These are phyloP conservation scores for Colletotrichum coccodes DNA, from an alignment of 2,329 filamentous ascomycete genomes.

Conservation along the genomic window DNA sequence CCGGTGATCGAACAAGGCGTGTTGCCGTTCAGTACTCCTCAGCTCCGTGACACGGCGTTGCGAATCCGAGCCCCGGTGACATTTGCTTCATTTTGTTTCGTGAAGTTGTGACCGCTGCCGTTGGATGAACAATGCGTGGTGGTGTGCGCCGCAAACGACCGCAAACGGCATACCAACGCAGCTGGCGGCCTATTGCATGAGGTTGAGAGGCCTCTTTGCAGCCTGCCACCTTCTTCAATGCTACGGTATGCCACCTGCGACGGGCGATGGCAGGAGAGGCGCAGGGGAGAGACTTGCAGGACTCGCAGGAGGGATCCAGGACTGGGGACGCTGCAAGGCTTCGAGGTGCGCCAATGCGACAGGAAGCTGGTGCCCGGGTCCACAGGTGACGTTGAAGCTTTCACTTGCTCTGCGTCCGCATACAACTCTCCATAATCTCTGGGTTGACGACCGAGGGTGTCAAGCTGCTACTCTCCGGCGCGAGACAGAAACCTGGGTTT, in stretches of 20 bases:
- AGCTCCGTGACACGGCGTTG: background rate
- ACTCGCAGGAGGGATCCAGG: slow-evolving; percentile 1
- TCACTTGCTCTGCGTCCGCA: background rate
- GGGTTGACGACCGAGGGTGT: background rate
- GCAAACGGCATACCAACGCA: slow-evolving; percentile 2
- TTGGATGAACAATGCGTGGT: background rate
- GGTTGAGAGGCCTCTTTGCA: background rate
- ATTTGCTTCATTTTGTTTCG: background rate
- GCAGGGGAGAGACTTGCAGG: background rate
- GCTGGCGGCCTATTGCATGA: slow-evolving; percentile 2
- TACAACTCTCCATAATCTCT: background rate
- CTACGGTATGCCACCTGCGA: background rate
- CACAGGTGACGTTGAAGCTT: slow-evolving; percentile 6
- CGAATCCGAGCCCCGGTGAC: background rate
- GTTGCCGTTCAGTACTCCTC: background rate
- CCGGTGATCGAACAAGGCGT: background rate
- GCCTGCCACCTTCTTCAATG: background rate
- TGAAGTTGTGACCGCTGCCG: background rate
- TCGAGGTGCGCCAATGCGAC: slow-evolving; percentile 1
- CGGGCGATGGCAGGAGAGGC: background rate
- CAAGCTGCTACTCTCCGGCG: slow-evolving; percentile 10
- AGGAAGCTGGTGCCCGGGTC: background rate
- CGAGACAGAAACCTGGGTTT: slow-evolving; percentile 14
- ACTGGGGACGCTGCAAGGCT: background rate
- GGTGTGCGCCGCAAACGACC: slow-evolving; percentile 5